Base-by-base conservation (phyloP, 108 stramenopile genomes). In the Cyclotella kingstonii region DNA sequence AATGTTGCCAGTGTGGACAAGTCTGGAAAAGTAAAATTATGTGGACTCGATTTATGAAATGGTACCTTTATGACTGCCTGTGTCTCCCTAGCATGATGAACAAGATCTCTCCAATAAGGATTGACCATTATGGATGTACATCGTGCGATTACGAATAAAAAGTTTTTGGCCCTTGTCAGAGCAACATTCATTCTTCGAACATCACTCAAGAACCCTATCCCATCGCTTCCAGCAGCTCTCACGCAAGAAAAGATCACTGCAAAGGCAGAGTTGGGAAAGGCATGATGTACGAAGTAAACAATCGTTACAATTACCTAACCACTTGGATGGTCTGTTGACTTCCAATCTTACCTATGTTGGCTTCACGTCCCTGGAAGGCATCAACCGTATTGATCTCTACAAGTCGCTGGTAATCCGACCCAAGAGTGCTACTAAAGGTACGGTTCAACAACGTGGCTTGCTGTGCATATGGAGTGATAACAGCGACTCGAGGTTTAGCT, bases 161-260 rank as follows among this genome's bases (percentile, higher is more conserved):
- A 87, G 47, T 86, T 63, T 41, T 91, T 93, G 18, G 98, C 96
- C n/a, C 99, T 85, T 11, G 99, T 99, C 66, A 99, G 73, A 17
- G 97, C 98, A 1, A 99, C 99, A 61, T 99, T 99, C 88, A 99
- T 95, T 17, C 99, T 85, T 41, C 98, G 72, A 1, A 95, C 96
- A 76, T 99, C 99, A 49, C 83, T 81, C 21, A 99, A 77, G 77
- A 99, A 99, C 1, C 99, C 99, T 64, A 99, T 83, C 31, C 96
- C 86, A 28, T 83, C 84, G 55, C 87, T 90, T 4, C 90, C 94
- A 25, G 89, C 82, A 15, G 93, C 94, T 60, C 89, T 80, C 14
- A 97, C 96, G 29, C 88, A 85, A 26, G 93, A 94, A 59, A 98
- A 85, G 23, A 98, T 93, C 17, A 98, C 88, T 56, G 23, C 9